Percentiles rank a stretch among this genome's conserved stretches.
These are phyloP conservation scores for Calonectria hongkongensis DNA, from an alignment of 2,329 filamentous ascomycete genomes.

Conservation along the genomic window DNA sequence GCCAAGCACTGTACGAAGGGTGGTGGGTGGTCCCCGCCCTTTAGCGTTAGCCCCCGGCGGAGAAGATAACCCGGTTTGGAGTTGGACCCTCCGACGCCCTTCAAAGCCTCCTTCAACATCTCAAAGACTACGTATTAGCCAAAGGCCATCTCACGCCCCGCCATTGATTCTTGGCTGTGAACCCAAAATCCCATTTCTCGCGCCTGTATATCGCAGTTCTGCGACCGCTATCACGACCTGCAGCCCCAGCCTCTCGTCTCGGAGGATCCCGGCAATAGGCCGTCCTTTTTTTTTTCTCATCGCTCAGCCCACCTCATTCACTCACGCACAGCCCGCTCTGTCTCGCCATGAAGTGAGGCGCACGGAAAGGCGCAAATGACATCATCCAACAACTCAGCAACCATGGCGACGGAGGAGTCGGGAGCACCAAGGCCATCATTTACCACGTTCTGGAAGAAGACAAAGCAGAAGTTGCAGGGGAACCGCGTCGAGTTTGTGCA, in stretches of 20 bases:
- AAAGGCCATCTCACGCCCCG: slow-evolving; percentile 15
- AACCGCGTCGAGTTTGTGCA: slow-evolving; percentile 44
- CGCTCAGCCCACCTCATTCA: slow-evolving; percentile 17
- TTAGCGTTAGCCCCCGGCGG: slow-evolving; percentile 24
- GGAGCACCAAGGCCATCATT: slow-evolving; percentile 65
- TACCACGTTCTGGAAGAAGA: slow-evolving; percentile 67
- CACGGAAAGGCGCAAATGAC: slow-evolving; percentile 32
- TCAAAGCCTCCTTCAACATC: slow-evolving; percentile 29
- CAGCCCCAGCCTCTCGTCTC: slow-evolving; percentile 1
- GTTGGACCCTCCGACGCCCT: slow-evolving; percentile 16
- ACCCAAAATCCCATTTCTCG: not conserved
- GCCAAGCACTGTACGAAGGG: not conserved
- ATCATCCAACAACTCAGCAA: slow-evolving; percentile 32
- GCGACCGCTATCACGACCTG: not conserved
- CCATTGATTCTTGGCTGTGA: not conserved
- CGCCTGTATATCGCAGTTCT: not conserved
- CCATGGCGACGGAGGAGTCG: slow-evolving; percentile 45
- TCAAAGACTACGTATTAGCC: slow-evolving; percentile 3
- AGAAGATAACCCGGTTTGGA: slow-evolving; percentile 33
- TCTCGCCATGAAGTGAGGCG: slow-evolving; percentile 20
- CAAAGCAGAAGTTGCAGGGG: slow-evolving; percentile 61
- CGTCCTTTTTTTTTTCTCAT: slow-evolving; percentile 8
- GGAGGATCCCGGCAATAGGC: slow-evolving; percentile 26
- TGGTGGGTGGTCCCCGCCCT: slow-evolving; percentile 5
- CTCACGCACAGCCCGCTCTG: not conserved